These are phyloP conservation scores for Pythium myriotylum DNA, from an alignment of 352 stramenopile species.

Conservation along the genomic window DNA sequence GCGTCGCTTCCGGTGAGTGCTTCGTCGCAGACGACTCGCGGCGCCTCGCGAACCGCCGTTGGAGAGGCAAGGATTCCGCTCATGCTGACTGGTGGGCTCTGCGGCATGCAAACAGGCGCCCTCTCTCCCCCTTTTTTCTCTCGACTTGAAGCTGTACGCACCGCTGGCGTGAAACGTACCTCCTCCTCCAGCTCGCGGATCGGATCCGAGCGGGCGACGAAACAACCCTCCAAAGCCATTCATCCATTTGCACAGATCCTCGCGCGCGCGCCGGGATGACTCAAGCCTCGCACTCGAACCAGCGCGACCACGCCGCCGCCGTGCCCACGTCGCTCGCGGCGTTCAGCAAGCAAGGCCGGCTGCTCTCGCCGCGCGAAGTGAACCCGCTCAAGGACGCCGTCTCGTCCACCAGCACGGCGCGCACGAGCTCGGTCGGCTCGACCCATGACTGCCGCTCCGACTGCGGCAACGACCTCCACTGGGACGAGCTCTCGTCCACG, in stretches of 20 bases:
- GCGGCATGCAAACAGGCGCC: neutral
- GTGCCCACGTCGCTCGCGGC: constrained; percentile 21
- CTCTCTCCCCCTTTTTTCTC: neutral
- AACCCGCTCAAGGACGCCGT: constrained; percentile 23
- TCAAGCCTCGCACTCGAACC: constrained; percentile 5
- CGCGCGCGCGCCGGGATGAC: too few relatives aligned
- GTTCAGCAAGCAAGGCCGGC: constrained; percentile 25
- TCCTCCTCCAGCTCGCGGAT: too few relatives aligned
- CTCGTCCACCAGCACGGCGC: constrained; percentile 22
- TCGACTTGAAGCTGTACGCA: constrained; percentile 1
- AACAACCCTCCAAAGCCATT: neutral
- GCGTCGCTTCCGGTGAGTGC: constrained; percentile 9
- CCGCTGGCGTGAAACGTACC: too few relatives aligned
- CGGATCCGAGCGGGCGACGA: neutral
- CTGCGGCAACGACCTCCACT: constrained; percentile 27
- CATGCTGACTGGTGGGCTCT: too few relatives aligned
- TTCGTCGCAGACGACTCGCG: neutral
- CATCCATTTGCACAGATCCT: constrained; percentile 16
- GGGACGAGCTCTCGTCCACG: constrained; percentile 31
- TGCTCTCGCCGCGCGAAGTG: constrained; percentile 21
- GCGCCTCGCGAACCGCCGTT: constrained; percentile 14
- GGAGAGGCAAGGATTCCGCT: too few relatives aligned
- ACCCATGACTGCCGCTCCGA: constrained; percentile 29
- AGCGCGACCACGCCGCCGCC: neutral
- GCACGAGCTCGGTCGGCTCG: constrained; percentile 27